Percentiles rank a stretch among this genome's conserved stretches.
These are phyloP conservation scores for Spinellus fusiger DNA, from an alignment of 192 early-diverging fungal genomes.

Conservation along the genomic window DNA sequence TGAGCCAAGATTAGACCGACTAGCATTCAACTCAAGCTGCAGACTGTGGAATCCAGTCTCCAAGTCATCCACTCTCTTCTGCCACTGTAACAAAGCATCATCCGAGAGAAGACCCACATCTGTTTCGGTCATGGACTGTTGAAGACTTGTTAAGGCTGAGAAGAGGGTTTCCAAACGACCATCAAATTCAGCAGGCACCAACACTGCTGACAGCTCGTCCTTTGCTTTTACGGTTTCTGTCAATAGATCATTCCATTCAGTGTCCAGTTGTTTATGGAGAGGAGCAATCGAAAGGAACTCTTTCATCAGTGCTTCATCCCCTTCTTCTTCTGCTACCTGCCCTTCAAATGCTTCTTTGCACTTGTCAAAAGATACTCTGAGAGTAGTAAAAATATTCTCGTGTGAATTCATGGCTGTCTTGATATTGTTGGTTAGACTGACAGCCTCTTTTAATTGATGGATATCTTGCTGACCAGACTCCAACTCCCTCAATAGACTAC, in stretches of 20 bases:
- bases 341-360: conserved; percentile 11
- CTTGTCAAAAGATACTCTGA: conserved; percentile 8
- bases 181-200: conserved; percentile 15
- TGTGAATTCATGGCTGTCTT: conserved; percentile 14
- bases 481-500: neutral
- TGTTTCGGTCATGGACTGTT: neutral
- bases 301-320: neutral
- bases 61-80: neutral
- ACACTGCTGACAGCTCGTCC: neutral
- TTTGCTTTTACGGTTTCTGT: neutral
- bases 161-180: conserved; percentile 3
- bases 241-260: conserved; percentile 5
- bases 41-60: conserved; percentile 1
- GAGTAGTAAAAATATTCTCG: conserved; percentile 11
- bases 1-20: neutral
- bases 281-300: conserved; percentile 6
- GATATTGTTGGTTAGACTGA: conserved; percentile 13
- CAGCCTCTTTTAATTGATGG: conserved; percentile 2
- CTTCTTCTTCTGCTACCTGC: conserved; percentile 6
- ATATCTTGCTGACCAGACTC: conserved; percentile 6
- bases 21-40: neutral
- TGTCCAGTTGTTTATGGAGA: conserved; percentile 15
- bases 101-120: conserved; percentile 2
- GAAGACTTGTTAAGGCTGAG: neutral
- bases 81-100: conserved; percentile 1